Evolutionary conservation across 1,284 basidiomycete species (phyloP).

Genomic region (Caloboletus inedulis): DNA sequence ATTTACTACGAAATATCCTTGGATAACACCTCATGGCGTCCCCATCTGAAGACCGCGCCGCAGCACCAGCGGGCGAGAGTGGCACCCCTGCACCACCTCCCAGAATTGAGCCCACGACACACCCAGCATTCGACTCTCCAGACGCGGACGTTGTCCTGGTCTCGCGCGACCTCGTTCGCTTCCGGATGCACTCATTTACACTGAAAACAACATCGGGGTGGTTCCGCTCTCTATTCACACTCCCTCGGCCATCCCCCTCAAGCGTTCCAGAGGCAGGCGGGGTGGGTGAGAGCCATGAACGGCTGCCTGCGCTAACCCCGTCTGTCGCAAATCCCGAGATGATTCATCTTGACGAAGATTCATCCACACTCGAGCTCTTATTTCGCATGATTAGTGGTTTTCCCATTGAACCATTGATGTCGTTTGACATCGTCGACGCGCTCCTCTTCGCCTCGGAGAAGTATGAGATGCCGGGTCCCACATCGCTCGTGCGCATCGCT

Average conservation of each 20-base stretch:
- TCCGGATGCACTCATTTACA: conserved; percentile 55
- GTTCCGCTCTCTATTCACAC: conserved; percentile 51
- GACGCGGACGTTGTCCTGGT: conserved; percentile 51
- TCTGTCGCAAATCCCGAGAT: conserved; percentile 31
- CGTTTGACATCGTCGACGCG: conserved; percentile 51
- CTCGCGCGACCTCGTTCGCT: conserved; percentile 45
- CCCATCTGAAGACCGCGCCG: conserved; percentile 14
- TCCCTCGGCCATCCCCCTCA: conserved; percentile 40
- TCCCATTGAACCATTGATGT: conserved; percentile 46
- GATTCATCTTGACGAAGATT: conserved; percentile 56
- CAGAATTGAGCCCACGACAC: conserved; percentile 27
- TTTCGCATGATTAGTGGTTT: conserved; percentile 60
- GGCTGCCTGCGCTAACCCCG: conserved; percentile 33
- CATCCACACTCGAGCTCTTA: conserved; percentile 49
- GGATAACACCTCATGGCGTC: conserved; percentile 15
- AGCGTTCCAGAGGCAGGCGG: background rate
- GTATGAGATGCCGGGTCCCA: conserved; percentile 63
- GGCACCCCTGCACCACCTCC: background rate
- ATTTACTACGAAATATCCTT: background rate
- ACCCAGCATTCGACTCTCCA: conserved; percentile 46
- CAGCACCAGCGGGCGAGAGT: background rate
- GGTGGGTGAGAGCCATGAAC: conserved; percentile 25
- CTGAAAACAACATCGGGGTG: conserved; percentile 61
- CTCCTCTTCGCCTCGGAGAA: conserved; percentile 62
- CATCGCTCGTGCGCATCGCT: conserved; percentile 53